A percentile compares a stretch with the other conserved stretches of the same genome.
Conservation (phyloP, 2,329 filamentous ascomycete species). For the Botryotinia narcissicola region DNA sequence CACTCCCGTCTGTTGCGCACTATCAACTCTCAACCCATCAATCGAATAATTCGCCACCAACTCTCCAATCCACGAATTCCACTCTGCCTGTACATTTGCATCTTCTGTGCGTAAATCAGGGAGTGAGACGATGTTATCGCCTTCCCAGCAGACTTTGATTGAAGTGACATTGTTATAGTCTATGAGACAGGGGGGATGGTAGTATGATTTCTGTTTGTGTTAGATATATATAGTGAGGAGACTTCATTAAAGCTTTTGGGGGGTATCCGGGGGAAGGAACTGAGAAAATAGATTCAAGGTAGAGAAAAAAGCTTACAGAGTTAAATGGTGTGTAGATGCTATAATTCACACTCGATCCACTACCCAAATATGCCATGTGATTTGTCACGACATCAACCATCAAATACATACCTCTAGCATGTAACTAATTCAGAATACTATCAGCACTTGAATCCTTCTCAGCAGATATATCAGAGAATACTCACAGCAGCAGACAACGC, state of each 20-base stretch:
- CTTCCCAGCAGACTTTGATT: constrained; percentile 33
- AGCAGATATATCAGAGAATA: background rate
- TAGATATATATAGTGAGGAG: background rate
- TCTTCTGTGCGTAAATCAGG: constrained; percentile 37
- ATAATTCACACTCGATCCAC: constrained; percentile 41
- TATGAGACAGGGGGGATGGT: constrained; percentile 38
- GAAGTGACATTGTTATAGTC: constrained; percentile 41
- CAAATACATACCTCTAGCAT: constrained; percentile 45
- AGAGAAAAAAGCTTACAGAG: constrained; percentile 24
- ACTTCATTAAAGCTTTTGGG: background rate
- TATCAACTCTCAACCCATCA: constrained; percentile 52
- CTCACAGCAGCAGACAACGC: constrained; percentile 45
- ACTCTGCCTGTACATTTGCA: constrained; percentile 29
- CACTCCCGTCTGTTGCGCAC: constrained; percentile 46
- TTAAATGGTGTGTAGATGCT: constrained; percentile 43
- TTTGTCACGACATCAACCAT: constrained; percentile 54
- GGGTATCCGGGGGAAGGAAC: no score
- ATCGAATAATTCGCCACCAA: constrained; percentile 40
- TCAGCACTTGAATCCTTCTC: background rate
- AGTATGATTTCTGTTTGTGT: constrained; percentile 35
- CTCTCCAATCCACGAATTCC: constrained; percentile 32
- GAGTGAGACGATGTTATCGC: constrained; percentile 34
- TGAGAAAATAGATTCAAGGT: background rate
- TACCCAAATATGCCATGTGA: constrained; percentile 42
- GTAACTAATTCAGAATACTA: constrained; percentile 25